These are phyloP conservation scores for Aquilaria sinensis DNA, from an alignment of 345 rosid genomes.

Conservation along the genomic window DNA sequence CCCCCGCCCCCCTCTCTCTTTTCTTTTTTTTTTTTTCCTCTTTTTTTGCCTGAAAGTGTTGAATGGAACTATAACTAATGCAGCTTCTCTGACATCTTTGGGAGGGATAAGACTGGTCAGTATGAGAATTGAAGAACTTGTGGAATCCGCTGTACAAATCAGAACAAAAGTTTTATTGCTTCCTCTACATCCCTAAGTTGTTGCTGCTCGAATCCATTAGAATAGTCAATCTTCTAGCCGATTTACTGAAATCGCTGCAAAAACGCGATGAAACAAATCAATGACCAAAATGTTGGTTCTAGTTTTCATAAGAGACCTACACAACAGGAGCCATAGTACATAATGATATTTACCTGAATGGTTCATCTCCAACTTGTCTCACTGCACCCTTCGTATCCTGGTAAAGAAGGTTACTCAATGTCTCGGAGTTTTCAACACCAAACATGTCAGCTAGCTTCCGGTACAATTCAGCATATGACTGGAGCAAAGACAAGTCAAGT, in stretches of 20 bases:
- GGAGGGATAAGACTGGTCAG: slow-evolving; percentile 19
- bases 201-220: slow-evolving; percentile 45
- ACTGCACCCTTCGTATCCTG: slow-evolving; percentile 53
- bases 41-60: neutral
- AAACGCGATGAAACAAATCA: neutral
- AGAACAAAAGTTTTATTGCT: slow-evolving; percentile 20
- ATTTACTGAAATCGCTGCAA: slow-evolving; percentile 43
- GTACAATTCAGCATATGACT: slow-evolving; percentile 72
- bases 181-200: slow-evolving; percentile 29
- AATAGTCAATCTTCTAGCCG: slow-evolving; percentile 54
- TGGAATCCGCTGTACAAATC: slow-evolving; percentile 38
- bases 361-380: slow-evolving; percentile 67
- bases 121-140: slow-evolving; percentile 9
- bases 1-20: no score
- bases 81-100: slow-evolving; percentile 13
- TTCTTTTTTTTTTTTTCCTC: no score
- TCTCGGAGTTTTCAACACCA: slow-evolving; percentile 53
- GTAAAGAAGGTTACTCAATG: slow-evolving; percentile 56
- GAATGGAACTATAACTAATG: slow-evolving; percentile 9
- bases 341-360: slow-evolving; percentile 56
- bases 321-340: no score
- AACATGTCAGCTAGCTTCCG: slow-evolving; percentile 63
- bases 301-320: no score
- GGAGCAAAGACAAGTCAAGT: slow-evolving; percentile 62
- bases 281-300: no score